Evolutionary conservation across 139 green algal genomes (phyloP).

Genomic region (Micractinium conductrix): DNA sequence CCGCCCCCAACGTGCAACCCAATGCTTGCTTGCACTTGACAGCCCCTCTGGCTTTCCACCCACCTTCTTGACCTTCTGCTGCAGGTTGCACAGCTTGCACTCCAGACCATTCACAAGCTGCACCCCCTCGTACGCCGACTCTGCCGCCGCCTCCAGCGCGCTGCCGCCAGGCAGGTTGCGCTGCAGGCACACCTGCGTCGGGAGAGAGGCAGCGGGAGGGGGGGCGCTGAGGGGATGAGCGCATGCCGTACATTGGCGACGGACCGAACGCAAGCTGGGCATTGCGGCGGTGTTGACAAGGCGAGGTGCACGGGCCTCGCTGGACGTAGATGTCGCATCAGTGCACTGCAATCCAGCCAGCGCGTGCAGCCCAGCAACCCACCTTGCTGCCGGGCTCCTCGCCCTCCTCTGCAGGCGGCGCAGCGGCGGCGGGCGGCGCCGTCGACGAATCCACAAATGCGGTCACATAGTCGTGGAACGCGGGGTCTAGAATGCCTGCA

Average conservation of each 20-base stretch:
- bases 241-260: too few relatives aligned
- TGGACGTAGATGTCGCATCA: too few relatives aligned
- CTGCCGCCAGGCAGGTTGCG: constrained; percentile 55
- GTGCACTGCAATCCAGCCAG: too few relatives aligned
- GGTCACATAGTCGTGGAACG: constrained; percentile 83
- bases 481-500: constrained; percentile 51
- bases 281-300: too few relatives aligned
- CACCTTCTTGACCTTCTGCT: constrained; percentile 37
- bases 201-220: not conserved
- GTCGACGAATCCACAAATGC: constrained; percentile 54
- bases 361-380: too few relatives aligned
- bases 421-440: constrained; percentile 30
- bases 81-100: constrained; percentile 78
- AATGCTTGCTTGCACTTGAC: too few relatives aligned
- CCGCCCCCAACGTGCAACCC: not conserved
- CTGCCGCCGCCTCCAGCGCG: constrained; percentile 1
- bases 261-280: too few relatives aligned
- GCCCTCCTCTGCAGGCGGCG: constrained; percentile 10
- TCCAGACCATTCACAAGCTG: constrained; percentile 89
- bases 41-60: too few relatives aligned
- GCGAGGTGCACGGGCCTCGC: too few relatives aligned
- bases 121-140: constrained; percentile 45
- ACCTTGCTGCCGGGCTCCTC: constrained; percentile 25
- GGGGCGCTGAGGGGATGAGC: too few relatives aligned
- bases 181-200: constrained; percentile 52